phyloP scores from a whole-genome alignment of 768 basidiomycete genomes.

The Lactarius hengduanensis region DNA sequence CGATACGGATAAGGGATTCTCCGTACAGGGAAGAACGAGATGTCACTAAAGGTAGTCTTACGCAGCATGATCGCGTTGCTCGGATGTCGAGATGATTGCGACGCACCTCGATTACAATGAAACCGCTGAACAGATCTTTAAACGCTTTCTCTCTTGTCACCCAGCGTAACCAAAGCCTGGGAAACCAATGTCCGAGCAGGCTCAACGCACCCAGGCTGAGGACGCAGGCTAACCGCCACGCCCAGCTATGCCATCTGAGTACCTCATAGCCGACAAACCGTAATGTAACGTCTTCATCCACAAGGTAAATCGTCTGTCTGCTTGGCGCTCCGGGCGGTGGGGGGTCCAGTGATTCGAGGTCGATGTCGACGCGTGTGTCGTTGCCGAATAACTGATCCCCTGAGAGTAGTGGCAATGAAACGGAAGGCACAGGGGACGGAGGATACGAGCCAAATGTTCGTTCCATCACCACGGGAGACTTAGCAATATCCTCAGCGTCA shows the following conservation, averaged over 20 bases:
- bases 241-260: constrained; percentile 53
- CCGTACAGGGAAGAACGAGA: constrained; percentile 71
- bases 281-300: constrained; percentile 87
- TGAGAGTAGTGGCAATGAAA: constrained; percentile 64
- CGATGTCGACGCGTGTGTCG: constrained; percentile 79
- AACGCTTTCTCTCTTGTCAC: constrained; percentile 84
- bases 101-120: constrained; percentile 88
- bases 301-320: constrained; percentile 79
- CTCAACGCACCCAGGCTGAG: constrained; percentile 69
- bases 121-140: constrained; percentile 61
- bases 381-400: constrained; percentile 82
- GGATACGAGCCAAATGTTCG: constrained; percentile 73
- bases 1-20: constrained; percentile 72
- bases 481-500: constrained; percentile 38
- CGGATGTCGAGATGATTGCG: constrained; percentile 3
- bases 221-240: constrained; percentile 73
- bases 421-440: constrained; percentile 51
- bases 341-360: constrained; percentile 59
- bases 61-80: constrained; percentile 31
- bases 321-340: constrained; percentile 82
- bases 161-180: constrained; percentile 86
- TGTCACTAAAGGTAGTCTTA: constrained; percentile 82
- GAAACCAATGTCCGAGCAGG: constrained; percentile 92
- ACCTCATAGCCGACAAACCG: constrained; percentile 86
- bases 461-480: constrained; percentile 48